Evolutionary conservation across 2,329 filamentous ascomycete species (phyloP), one percentile per base, ranked within the genome.

Genomic region (Thelonectria rubi): DNA sequence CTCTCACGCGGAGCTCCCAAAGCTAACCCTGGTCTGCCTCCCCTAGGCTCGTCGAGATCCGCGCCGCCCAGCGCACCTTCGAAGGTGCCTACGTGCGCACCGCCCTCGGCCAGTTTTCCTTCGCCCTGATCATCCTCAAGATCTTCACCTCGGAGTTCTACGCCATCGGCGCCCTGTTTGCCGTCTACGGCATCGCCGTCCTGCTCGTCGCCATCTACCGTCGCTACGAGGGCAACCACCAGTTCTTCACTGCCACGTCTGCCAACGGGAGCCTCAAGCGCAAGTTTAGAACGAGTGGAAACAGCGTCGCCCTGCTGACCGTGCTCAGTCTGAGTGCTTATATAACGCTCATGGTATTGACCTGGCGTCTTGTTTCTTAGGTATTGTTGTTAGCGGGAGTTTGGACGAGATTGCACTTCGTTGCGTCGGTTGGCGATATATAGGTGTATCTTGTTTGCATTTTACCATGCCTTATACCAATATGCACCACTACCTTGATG

Each of bases 121-220:
- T 99, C 77, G 90, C 94, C 18, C 88, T 99, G 51, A 89, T 99
- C 65, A 92, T 99, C 54, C 70, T 78, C 59, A 97, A 96, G 80
- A 96, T 99, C 77, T 98, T 99, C 81, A 97, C 93, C 9, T 86
- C 89, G 54, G 95, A 98, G 75, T 98, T 99, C 82, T 98, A 98
- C 79, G 88, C 91, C 69, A 97, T 97, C 65, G 95, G 95, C n/a
- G 95, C 95, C 7, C 83, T 99, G 32, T 97, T 97, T 75, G 94
- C 95, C 45, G 89, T 93, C 50, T 98, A 98, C 74, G 95, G 94
- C 12, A 88, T 90, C 3, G 92, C 92, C 7, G 86, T 99, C 49
- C 82, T 98, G 73, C 82, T 92, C 24, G 92, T 96, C 62, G 91
- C 93, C 70, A 81, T 93, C 55, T 96, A 96, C 78, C 86, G 95